Evolutionary conservation across 208 protist genomes (phyloP), one percentile per base, ranked within the genome.

Genomic region (Crithidia thermophila): DNA sequence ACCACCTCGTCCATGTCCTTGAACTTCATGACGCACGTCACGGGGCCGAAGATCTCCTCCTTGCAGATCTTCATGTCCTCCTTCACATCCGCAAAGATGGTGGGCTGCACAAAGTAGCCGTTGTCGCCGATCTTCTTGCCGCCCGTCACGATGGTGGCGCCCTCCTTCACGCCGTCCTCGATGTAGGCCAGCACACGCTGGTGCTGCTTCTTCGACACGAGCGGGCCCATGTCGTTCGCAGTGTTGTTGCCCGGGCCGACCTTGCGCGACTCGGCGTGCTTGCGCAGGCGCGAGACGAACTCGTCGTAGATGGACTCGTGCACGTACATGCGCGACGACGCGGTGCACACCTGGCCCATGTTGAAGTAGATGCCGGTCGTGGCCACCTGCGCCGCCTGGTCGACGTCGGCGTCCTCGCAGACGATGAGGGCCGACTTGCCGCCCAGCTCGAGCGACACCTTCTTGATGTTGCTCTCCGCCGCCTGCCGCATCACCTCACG

Each of bases 391-490:
- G 89, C 84, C 30, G 87, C 83, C 61, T 83, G 42, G 40, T 94
- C 73, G 5, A 97, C 25, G 61, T 96, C 88, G 5, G 86, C 90
- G 71, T 98, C 91, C 34, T 64, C 75, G 65, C 84, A 82, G 36
- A 98, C 72, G 52, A 98, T 94, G 43, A 95, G 82, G 46, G 94
- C 85, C 2, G 82, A 93, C 81, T 98, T 98, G 60, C 95, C 95
- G 51, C 95, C 95, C 0, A 98, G 69, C 75, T 98, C 93, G 1
- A 97, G 68, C 30, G 87, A 91, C 2, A 94, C 79, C 62, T 75
- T 74, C 74, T 94, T 95, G 49, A 94, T 63, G 72, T 94, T 95
- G 63, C 64, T 82, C 57, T 84, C 60, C n/a, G 77, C 79, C 7
- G 86, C 68, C 70, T 80, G 50, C 25, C 59, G 66, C 77, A 92